Percentiles rank a stretch among this genome's conserved stretches.
These are phyloP conservation scores for Gossypium davidsonii DNA, from an alignment of 441 rosid genomes.

Conservation along the genomic window DNA sequence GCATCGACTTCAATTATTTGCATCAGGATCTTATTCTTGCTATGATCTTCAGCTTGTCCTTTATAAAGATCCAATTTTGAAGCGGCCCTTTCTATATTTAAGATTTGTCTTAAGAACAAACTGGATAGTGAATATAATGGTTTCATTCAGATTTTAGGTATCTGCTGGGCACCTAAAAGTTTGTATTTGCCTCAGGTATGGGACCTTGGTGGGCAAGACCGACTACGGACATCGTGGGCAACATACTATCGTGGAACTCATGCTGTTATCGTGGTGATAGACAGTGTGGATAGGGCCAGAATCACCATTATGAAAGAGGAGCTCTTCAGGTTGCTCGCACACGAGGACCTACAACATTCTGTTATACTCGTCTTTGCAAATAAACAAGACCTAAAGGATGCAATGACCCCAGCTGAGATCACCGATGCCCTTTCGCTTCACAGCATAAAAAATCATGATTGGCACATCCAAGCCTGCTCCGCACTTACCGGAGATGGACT, in stretches of 20 bases:
- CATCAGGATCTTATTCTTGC: neutral
- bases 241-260: conserved; percentile 94
- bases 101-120: neutral
- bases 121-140: neutral
- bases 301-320: conserved; percentile 84
- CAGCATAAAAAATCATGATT: conserved; percentile 88
- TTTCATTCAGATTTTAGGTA: neutral
- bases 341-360: conserved; percentile 66
- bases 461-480: conserved; percentile 96
- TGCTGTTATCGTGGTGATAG: conserved; percentile 82
- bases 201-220: conserved; percentile 97
- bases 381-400: conserved; percentile 92
- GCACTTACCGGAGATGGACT: conserved; percentile 90
- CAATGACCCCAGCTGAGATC: conserved; percentile 92
- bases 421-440: conserved; percentile 89
- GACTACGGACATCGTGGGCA: conserved; percentile 88
- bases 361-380: conserved; percentile 88
- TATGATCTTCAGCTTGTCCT: neutral
- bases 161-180: neutral
- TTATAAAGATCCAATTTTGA: neutral
- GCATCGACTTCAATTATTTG: neutral
- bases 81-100: neutral
- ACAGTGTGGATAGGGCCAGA: conserved; percentile 81
- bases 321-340: conserved; percentile 66
- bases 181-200: conserved; percentile 48